Base-by-base conservation (phyloP, 2,329 filamentous ascomycete genomes). In the Penicillium sp. region DNA sequence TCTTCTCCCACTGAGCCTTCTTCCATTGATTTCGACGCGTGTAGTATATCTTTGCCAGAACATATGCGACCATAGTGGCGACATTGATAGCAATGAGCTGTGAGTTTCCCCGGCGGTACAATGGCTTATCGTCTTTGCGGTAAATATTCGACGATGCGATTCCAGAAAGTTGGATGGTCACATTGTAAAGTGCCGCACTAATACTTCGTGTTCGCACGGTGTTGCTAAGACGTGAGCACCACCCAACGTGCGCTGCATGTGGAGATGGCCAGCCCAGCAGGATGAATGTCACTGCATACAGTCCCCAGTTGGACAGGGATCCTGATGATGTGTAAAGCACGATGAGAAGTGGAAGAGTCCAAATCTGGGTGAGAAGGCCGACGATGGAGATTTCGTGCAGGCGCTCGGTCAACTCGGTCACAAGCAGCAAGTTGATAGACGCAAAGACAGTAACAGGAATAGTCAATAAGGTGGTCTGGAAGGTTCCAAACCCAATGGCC, bases 81-180 rank as follows among this genome's bases (percentile, higher is more conserved):
- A 70, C 73, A 5, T 74, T 72, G 38, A 84, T 77, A 0, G 68
- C 79, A 9, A 84, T 68, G 6, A 85, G 67, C 9, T 79, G 72
- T 2, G 36, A 16, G 8, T 60, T 59, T n/a, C 57, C 57, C 13
- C 57, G 57, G 6, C 45, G 70, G 57, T 84, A 85, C 21, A 80
- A 67, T 1, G 83, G 82, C 60, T 77, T 74, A 62, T 85, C 83
- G 40, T 83, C 80, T 8, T 77, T 65, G 21, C 80, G 76, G 61
- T 82, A 83, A 52, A 82, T 80, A 58, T 82, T 81, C 29, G 67
- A 60, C 2, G 71, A 70, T 13, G 78, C 72, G 50, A 81, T 79
- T 78, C 54, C 57, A 10, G 54, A 59, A 16, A 56, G 49, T 42
- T 59, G 78, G 7, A 79, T 75, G 38, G 76, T 74, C 69, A 81